phyloP scores from a whole-genome alignment of 2,329 filamentous ascomycete genomes.

The Trichoderma sp. region DNA sequence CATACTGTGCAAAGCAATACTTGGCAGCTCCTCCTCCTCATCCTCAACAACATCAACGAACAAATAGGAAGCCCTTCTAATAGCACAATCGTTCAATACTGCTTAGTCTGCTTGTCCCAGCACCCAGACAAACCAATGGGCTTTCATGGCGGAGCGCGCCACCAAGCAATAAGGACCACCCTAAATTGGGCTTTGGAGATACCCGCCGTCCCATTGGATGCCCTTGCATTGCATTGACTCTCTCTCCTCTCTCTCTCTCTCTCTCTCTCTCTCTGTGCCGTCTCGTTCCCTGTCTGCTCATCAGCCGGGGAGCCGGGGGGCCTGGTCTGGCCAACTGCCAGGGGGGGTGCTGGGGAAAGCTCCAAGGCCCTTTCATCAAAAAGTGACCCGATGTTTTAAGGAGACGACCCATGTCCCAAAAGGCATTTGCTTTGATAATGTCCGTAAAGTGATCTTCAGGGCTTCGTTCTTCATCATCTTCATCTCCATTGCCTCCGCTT shows the following conservation, averaged over 20 bases:
- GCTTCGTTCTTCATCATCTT: slow-evolving; percentile 6
- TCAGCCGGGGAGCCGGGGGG: slow-evolving; percentile 5
- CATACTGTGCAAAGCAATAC: no score
- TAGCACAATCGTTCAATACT: neutral
- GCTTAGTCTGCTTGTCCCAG: neutral
- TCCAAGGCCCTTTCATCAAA: slow-evolving; percentile 4
- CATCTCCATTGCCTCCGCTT: neutral
- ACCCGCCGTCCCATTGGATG: slow-evolving; percentile 12
- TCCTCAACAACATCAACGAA: neutral
- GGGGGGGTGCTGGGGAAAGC: neutral
- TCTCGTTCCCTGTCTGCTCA: neutral
- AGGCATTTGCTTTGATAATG: neutral
- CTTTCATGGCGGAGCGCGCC: slow-evolving; percentile 4
- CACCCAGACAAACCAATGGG: slow-evolving; percentile 4
- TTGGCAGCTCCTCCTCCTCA: neutral
- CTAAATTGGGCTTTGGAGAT: slow-evolving; percentile 17
- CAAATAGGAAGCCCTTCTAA: neutral
- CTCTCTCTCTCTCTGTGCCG: no score
- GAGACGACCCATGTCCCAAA: slow-evolving; percentile 12
- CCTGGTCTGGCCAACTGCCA: slow-evolving; percentile 1
- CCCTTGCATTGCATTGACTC: slow-evolving; percentile 8
- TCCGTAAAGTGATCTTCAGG: slow-evolving; percentile 7
- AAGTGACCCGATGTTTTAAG: slow-evolving; percentile 12
- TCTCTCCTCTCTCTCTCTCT: no score
- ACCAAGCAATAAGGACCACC: neutral